Conservation (phyloP, 129 eudicot species). For the Tagetes erecta region DNA sequence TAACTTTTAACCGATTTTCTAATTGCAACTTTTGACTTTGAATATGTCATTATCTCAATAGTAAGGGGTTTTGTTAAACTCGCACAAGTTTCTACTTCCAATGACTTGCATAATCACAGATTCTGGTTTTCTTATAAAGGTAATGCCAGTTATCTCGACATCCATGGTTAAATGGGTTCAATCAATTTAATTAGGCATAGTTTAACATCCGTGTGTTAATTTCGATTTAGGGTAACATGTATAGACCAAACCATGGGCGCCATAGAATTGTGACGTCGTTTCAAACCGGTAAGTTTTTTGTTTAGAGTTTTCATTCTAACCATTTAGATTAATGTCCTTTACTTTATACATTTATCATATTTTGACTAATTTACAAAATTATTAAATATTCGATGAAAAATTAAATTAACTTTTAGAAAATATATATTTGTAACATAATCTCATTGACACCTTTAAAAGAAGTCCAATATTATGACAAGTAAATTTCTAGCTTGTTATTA, state of each 20-base stretch:
- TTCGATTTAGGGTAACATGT: slow-evolving; percentile 48
- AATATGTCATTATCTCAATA: too few species aligned
- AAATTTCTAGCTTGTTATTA: background rate
- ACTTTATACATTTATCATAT: too few species aligned
- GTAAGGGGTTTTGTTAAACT: background rate
- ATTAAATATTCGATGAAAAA: too few species aligned
- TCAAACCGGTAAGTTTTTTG: slow-evolving; percentile 34
- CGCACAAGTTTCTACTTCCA: slow-evolving; percentile 23
- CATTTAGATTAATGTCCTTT: too few species aligned
- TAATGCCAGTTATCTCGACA: background rate
- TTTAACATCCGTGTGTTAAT: too few species aligned
- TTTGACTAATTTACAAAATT: too few species aligned
- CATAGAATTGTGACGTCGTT: slow-evolving; percentile 39
- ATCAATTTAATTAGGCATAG: background rate
- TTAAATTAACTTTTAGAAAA: too few species aligned
- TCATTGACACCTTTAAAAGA: background rate
- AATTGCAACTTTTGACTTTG: too few species aligned
- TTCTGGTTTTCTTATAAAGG: slow-evolving; percentile 49
- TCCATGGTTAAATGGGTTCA: background rate
- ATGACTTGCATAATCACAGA: slow-evolving; percentile 55
- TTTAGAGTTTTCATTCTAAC: too few species aligned
- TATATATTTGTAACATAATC: too few species aligned
- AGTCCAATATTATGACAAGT: background rate
- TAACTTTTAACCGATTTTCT: too few species aligned
- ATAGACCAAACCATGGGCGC: slow-evolving; percentile 39